Base-by-base conservation (phyloP, 2,329 filamentous ascomycete genomes). In the Colletotrichum costaricense region DNA sequence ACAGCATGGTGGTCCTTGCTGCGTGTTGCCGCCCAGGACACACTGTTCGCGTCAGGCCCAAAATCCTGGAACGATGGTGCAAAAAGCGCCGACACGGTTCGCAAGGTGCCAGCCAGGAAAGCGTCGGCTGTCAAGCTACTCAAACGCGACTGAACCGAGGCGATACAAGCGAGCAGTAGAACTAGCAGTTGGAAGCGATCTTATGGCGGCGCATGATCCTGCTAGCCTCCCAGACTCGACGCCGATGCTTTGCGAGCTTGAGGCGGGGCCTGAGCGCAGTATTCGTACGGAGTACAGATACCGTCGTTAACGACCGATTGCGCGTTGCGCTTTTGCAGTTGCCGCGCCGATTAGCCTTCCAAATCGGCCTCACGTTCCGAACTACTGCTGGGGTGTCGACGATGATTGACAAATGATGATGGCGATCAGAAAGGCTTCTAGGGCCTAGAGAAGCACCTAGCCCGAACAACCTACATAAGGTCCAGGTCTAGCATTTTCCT, bases 281-380 rank as follows among this genome's bases (percentile, higher is more conserved):
- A 19, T 42, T 16, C 38, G 38, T 38, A 38, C 35, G 35, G 35
- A 16, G 33, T 42, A 42, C 14, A 42, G 38, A 42, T 42, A 64
- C 49, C 35, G 28, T 22, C 26, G 54, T 55, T 30, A 65, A 16
- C 62, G 55, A 57, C 64, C 46, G 33, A 56, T 62, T 35, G 49
- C 57, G 22, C 46, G 33, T 57, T 54, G 19, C 56, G 58, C 35
- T 52, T 54, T 56, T 63, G 22, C 56, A 56, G 26, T 30, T 52
- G 56, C 59, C 56, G 19, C 52, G 69, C 59, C 66, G 58, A 72
- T 46, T 58, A 63, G 55, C 55, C 68, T 65, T 56, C 67, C 66
- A 65, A 73, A 73, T 65, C 60, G 70, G 70, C 70, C 59, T 60
- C 19, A n/a, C 33, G 67, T 65, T 60, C 70, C 66, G 67, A 70